phyloP scores from a whole-genome alignment of 768 basidiomycete species.

The Russula foetens region DNA sequence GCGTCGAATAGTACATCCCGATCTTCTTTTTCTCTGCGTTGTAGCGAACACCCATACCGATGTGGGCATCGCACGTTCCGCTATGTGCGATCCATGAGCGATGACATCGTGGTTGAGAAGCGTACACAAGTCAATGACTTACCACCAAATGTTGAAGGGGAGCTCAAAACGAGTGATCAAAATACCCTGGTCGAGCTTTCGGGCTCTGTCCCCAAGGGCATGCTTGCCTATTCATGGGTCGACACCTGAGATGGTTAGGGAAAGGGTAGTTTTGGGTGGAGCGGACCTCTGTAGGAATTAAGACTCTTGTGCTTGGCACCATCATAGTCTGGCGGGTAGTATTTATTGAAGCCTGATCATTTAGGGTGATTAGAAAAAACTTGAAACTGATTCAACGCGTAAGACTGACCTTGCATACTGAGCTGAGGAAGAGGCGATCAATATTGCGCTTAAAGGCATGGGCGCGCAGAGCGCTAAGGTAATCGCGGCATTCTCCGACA shows the following conservation, averaged over 20 bases:
- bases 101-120: not conserved
- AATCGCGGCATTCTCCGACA: slow-evolving; percentile 4
- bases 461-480: not conserved
- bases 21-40: slow-evolving; percentile 99
- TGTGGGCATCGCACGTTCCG: slow-evolving; percentile 90
- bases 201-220: slow-evolving; percentile 85
- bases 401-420: slow-evolving; percentile 36
- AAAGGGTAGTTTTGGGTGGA: not conserved
- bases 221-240: slow-evolving; percentile 62
- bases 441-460: too few species aligned
- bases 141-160: slow-evolving; percentile 97
- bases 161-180: slow-evolving; percentile 93
- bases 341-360: slow-evolving; percentile 60
- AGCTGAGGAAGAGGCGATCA: not conserved
- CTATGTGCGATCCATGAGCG: slow-evolving; percentile 33
- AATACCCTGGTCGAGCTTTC: slow-evolving; percentile 94
- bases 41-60: slow-evolving; percentile 99
- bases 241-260: not conserved
- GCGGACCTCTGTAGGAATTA: slow-evolving; percentile 60
- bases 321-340: slow-evolving; percentile 73
- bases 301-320: slow-evolving; percentile 62
- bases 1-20: slow-evolving; percentile 89
- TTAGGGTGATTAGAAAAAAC: slow-evolving; percentile 5
- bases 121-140: slow-evolving; percentile 24
- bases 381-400: not conserved